Evolutionary conservation across 345 rosid species (phyloP).

Genomic region (Euphorbia peplus): DNA sequence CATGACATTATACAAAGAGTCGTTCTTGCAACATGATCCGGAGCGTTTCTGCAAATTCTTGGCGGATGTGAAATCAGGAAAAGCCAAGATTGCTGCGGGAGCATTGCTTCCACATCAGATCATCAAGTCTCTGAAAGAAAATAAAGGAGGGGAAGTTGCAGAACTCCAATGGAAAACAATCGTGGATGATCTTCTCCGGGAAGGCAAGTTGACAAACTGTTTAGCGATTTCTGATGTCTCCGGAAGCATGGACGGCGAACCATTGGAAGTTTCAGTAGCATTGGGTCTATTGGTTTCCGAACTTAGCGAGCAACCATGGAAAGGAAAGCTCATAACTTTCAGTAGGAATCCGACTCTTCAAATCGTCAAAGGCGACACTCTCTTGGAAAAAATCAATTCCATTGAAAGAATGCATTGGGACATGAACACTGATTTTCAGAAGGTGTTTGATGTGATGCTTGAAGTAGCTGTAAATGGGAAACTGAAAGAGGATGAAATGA

Average conservation of each 20-base stretch:
- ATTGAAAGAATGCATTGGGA: constrained; percentile 37
- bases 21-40: constrained; percentile 44
- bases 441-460: constrained; percentile 54
- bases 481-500: constrained; percentile 48
- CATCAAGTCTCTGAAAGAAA: constrained; percentile 33
- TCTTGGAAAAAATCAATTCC: constrained; percentile 33
- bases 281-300: no score
- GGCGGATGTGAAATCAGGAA: constrained; percentile 32
- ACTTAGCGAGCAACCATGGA: no score
- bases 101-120: constrained; percentile 67
- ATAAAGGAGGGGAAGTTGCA: constrained; percentile 44
- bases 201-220: constrained; percentile 47
- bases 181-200: constrained; percentile 48
- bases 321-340: no score
- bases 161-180: constrained; percentile 63
- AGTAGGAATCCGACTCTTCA: no score
- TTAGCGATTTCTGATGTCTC: constrained; percentile 27
- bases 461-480: constrained; percentile 42
- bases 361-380: constrained; percentile 22
- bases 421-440: constrained; percentile 37
- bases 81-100: constrained; percentile 55
- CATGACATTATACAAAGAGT: constrained; percentile 56
- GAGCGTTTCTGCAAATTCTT: constrained; percentile 48
- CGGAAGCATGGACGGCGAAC: no score
- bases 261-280: no score